Evolutionary conservation across 345 rosid genomes (phyloP), one percentile per base, ranked within the genome.

Genomic region (Camelina neglecta): DNA sequence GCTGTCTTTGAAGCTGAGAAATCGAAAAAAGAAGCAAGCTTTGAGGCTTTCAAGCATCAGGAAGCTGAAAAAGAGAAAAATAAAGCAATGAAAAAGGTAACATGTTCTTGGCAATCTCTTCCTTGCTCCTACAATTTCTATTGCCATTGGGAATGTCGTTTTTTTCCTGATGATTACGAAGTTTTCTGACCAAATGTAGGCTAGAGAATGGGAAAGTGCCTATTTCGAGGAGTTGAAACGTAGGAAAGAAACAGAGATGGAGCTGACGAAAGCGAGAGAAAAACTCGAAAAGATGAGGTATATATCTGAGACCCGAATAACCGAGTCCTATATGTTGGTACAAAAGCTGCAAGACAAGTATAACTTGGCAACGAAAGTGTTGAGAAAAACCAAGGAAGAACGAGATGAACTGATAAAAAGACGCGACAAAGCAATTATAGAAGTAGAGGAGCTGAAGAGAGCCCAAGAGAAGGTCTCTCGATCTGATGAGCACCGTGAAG

Each of bases 271-370:
- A 70, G 83, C 61, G 65, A 85, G 71, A 66, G 90, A 77, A 76
- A 78, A 68, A 53, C 81, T 85, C 62, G 85, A 45, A 64, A 82
- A 67, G 75, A 80, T 76, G 77, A 88, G 74, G 74, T 31, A 74
- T 80, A 50, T 59, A 50, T 75, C 85, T 60, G 91, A 86, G 81
- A 75, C 69, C 58, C 84, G 85, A 83, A 73, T 84, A 58, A 67
- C 69, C 31, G 93, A 86, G 50, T 77, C 86, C 72, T 84, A 86
- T 62, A 61, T 63, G 53, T 63, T 54, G 58, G 89, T 80, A 18
- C 70, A 73, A 78, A 91, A 86, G 74, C 77, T 88, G 74, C 93
- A 88, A 79, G 84, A 85, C 64, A 85, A 85, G 75, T 84, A 89
- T 23, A 69, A 86, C 66, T 84, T 92, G 60, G 95, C 90, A 16